phyloP scores from a whole-genome alignment of 75 land plant species.

The Picea sitchensis region DNA sequence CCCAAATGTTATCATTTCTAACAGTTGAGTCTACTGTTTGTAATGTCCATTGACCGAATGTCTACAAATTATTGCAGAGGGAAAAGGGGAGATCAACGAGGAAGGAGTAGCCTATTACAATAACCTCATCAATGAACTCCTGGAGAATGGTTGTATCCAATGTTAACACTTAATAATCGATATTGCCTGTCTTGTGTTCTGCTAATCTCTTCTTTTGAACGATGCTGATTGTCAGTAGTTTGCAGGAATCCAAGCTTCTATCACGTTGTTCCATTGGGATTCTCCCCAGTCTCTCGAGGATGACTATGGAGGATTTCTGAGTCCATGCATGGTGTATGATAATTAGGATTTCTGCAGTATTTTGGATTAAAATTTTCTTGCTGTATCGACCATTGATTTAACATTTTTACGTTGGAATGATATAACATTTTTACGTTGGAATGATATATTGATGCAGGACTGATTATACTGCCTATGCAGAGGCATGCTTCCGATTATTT shows the following conservation, averaged over 20 bases:
- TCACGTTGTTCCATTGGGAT: constrained; percentile 29
- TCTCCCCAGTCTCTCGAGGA: constrained; percentile 31
- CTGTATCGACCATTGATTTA: too few species aligned
- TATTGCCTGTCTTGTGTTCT: too few species aligned
- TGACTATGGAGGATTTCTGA: constrained; percentile 29
- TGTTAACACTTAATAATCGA: too few species aligned
- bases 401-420: too few species aligned
- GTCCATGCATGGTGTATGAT: constrained; percentile 20
- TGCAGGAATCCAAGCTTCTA: constrained; percentile 26
- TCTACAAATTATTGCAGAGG: neutral
- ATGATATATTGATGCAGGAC: constrained; percentile 28
- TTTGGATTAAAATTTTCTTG: too few species aligned
- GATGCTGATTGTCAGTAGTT: neutral
- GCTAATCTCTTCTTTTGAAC: too few species aligned
- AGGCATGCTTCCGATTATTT: constrained; percentile 58
- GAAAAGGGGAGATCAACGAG: constrained; percentile 14
- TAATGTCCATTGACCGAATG: neutral
- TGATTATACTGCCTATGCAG: constrained; percentile 50
- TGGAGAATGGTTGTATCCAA: constrained; percentile 15
- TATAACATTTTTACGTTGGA: too few species aligned
- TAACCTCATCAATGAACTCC: constrained; percentile 25
- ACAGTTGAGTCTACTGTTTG: neutral
- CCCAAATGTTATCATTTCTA: neutral
- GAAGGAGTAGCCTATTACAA: constrained; percentile 44
- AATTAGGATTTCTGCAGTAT: too few species aligned